Conservation (phyloP, 768 basidiomycete species). For the Podaxis pistillaris region DNA sequence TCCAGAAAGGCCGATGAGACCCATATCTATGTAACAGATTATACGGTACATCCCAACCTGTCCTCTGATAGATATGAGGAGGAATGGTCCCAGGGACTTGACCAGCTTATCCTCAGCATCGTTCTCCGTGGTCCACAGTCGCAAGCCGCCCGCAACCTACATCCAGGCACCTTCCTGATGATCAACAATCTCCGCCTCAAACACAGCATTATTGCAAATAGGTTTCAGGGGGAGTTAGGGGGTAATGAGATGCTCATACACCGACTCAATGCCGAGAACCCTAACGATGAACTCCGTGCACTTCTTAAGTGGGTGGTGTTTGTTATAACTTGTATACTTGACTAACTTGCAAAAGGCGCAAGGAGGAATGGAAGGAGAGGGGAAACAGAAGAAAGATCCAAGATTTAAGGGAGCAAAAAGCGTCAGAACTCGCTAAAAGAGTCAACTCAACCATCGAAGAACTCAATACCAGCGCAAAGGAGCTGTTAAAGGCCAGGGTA, state of each 20-base stretch:
- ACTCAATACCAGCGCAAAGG: slow-evolving; percentile 28
- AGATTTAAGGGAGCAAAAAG: background rate
- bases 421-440: background rate
- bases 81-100: slow-evolving; percentile 41
- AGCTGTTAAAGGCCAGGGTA: slow-evolving; percentile 40
- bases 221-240: slow-evolving; percentile 44
- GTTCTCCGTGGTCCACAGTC: slow-evolving; percentile 46
- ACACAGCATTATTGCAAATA: slow-evolving; percentile 25
- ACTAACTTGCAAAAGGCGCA: background rate
- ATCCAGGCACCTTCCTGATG: slow-evolving; percentile 39
- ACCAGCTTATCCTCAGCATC: slow-evolving; percentile 51
- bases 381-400: background rate
- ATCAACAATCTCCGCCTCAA: slow-evolving; percentile 55
- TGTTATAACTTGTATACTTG: background rate
- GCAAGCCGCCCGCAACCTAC: slow-evolving; percentile 34
- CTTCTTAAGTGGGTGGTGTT: slow-evolving; percentile 37
- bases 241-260: slow-evolving; percentile 44
- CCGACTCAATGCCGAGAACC: slow-evolving; percentile 33
- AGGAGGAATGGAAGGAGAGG: background rate
- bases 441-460: slow-evolving; percentile 31
- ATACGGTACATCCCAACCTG: slow-evolving; percentile 50
- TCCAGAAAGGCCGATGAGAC: slow-evolving; percentile 30
- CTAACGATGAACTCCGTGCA: slow-evolving; percentile 38
- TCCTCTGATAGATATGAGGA: slow-evolving; percentile 25
- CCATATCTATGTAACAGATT: slow-evolving; percentile 63